phyloP scores from a whole-genome alignment of 495 filamentous ascomycete species.

The Xeromyces bisporus region DNA sequence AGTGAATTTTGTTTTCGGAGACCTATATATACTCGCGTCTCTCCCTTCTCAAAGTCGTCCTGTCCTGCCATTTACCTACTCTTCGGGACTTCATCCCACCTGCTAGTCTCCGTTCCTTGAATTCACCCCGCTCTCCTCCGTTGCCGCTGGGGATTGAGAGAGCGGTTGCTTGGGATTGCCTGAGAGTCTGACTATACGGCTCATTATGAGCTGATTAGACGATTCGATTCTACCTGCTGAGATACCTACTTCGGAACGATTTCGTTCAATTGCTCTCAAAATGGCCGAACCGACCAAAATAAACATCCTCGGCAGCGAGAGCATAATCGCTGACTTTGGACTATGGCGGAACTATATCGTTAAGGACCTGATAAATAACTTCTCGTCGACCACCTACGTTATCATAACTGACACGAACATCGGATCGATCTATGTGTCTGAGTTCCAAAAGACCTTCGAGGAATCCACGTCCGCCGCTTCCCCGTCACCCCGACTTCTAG shows the following conservation, averaged over 20 bases:
- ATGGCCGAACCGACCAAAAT: conserved; percentile 33
- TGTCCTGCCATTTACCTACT: too few species aligned
- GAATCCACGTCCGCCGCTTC: conserved; percentile 30
- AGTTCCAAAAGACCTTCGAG: conserved; percentile 59
- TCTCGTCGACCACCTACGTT: conserved; percentile 80
- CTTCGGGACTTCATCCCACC: too few species aligned
- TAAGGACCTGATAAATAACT: conserved; percentile 59
- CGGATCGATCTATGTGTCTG: conserved; percentile 56
- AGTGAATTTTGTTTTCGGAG: too few species aligned
- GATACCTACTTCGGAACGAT: neutral
- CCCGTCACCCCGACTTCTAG: conserved; percentile 51
- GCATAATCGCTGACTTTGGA: conserved; percentile 81
- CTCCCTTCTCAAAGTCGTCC: too few species aligned
- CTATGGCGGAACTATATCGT: conserved; percentile 73
- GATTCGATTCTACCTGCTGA: conserved; percentile 1
- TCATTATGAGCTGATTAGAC: conserved; percentile 14
- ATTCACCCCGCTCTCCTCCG: too few species aligned
- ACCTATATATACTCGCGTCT: too few species aligned
- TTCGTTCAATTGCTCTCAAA: conserved; percentile 2
- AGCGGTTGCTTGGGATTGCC: too few species aligned
- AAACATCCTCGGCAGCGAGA: conserved; percentile 48
- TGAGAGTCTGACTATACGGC: too few species aligned
- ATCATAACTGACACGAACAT: conserved; percentile 95
- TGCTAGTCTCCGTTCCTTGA: too few species aligned
- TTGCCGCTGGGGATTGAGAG: too few species aligned